Percentiles rank a stretch among this genome's conserved stretches.
Conservation (phyloP, 208 protist genomes). For the Crithidia acanthocephali region DNA sequence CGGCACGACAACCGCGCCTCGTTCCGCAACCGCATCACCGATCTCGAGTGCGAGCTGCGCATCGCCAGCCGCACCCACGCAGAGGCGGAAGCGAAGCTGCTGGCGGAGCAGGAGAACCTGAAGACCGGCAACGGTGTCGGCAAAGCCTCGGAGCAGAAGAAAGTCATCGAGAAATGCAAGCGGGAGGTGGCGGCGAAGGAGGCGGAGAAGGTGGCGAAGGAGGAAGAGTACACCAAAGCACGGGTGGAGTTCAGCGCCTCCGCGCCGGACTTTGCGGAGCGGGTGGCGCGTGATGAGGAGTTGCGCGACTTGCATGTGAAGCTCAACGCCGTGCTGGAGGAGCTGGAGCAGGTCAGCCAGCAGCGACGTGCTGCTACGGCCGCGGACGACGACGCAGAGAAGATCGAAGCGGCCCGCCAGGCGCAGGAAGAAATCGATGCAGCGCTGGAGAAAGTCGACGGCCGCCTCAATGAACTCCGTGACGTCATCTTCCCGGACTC, state of each 20-base stretch:
- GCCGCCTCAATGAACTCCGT: slow-evolving; percentile 32
- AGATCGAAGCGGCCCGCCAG: slow-evolving; percentile 18
- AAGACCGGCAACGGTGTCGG: slow-evolving; percentile 7
- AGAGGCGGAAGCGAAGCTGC: slow-evolving; percentile 21
- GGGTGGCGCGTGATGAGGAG: slow-evolving; percentile 14
- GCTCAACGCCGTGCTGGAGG: slow-evolving; percentile 23
- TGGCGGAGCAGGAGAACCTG: slow-evolving; percentile 27
- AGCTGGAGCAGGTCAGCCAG: slow-evolving; percentile 15
- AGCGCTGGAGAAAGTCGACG: slow-evolving; percentile 13
- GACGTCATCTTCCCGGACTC: slow-evolving; percentile 12
- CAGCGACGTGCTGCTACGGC: slow-evolving; percentile 5
- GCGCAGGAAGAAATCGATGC: slow-evolving; percentile 10
- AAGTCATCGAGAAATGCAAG: slow-evolving; percentile 16
- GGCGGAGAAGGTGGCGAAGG: slow-evolving; percentile 8
- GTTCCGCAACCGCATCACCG: slow-evolving; percentile 13
- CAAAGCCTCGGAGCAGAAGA: slow-evolving; percentile 24
- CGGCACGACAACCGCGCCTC: slow-evolving; percentile 18
- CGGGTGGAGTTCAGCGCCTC: slow-evolving; percentile 7
- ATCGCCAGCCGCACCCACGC: slow-evolving; percentile 1
- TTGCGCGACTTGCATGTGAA: slow-evolving; percentile 28
- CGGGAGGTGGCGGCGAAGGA: slow-evolving; percentile 7
- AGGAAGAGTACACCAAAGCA: slow-evolving; percentile 4
- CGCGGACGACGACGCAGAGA: background rate
- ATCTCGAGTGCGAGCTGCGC: slow-evolving; percentile 7
- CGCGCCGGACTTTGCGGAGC: slow-evolving; percentile 6